A percentile compares a stretch with the other conserved stretches of the same genome.
phyloP scores from a whole-genome alignment of 2,329 filamentous ascomycete genomes.

The Apiospora marii region DNA sequence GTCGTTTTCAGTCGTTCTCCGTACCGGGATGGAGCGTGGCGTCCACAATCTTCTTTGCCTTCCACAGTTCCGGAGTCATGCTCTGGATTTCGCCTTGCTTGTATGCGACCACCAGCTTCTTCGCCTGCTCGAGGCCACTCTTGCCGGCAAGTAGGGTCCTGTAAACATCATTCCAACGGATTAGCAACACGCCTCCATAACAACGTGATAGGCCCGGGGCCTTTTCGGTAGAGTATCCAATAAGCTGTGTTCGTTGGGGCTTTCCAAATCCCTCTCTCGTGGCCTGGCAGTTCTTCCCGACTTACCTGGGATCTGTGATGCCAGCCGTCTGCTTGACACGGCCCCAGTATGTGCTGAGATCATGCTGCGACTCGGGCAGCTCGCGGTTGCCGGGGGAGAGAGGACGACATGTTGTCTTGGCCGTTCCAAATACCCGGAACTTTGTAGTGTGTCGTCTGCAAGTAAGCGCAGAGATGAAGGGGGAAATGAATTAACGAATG shows the following conservation, averaged over 20 bases:
- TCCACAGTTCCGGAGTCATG: slow-evolving; percentile 93
- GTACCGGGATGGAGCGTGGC: slow-evolving; percentile 94
- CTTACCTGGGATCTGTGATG: slow-evolving; percentile 95
- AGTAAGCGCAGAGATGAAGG: background rate
- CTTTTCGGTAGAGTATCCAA: background rate
- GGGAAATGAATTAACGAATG: background rate
- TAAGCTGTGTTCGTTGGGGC: background rate
- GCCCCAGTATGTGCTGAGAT: slow-evolving; percentile 93
- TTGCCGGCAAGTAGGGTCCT: slow-evolving; percentile 88
- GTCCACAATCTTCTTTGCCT: slow-evolving; percentile 96
- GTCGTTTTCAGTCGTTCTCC: slow-evolving; percentile 34
- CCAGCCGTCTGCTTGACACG: slow-evolving; percentile 88
- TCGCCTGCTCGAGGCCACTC: slow-evolving; percentile 84
- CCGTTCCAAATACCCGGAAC: background rate
- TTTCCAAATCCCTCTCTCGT: background rate
- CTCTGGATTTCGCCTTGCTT: slow-evolving; percentile 80
- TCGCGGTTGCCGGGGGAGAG: slow-evolving; percentile 76
- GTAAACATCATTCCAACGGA: slow-evolving; percentile 24
- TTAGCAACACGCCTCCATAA: slow-evolving; percentile 13
- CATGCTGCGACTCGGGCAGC: slow-evolving; percentile 89
- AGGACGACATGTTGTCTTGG: slow-evolving; percentile 65
- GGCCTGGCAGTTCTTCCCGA: slow-evolving; percentile 27
- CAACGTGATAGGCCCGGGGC: background rate
- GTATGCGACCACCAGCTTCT: slow-evolving; percentile 81
- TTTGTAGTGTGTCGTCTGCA: background rate